Evolutionary conservation across 805 yeast genomes (phyloP).

Genomic region (Starmerella powellii): DNA sequence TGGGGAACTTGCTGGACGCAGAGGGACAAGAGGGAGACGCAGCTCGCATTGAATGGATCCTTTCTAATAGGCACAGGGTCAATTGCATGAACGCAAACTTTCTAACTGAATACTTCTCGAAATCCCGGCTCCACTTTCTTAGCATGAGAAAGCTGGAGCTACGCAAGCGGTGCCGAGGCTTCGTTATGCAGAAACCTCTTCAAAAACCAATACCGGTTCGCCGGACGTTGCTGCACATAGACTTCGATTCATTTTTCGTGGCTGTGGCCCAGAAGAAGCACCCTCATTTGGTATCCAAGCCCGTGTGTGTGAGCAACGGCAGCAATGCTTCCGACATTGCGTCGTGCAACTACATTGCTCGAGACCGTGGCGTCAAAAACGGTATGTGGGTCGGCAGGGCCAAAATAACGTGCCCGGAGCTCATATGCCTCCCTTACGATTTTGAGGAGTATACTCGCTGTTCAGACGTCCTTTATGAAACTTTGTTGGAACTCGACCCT

Average conservation of each 20-base stretch:
- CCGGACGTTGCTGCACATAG: constrained; percentile 56
- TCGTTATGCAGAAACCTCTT: constrained; percentile 25
- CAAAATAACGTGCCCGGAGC: constrained; percentile 47
- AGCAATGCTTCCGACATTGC: constrained; percentile 60
- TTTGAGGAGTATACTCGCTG: constrained; percentile 58
- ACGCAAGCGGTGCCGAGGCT: constrained; percentile 39
- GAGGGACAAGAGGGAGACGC: constrained; percentile 11
- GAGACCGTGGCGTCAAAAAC: constrained; percentile 63
- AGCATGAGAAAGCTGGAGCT: constrained; percentile 77
- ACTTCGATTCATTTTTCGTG: constrained; percentile 90
- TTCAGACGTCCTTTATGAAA: constrained; percentile 54
- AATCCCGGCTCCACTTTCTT: constrained; percentile 78
- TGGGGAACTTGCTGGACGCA: constrained; percentile 7
- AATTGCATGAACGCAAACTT: constrained; percentile 62
- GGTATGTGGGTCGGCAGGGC: constrained; percentile 87
- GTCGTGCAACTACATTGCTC: constrained; percentile 80
- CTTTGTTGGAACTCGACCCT: constrained; percentile 37
- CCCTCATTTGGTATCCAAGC: constrained; percentile 46
- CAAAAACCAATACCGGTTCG: neutral
- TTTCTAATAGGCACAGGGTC: constrained; percentile 13
- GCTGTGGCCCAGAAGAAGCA: constrained; percentile 57
- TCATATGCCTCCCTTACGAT: constrained; percentile 56
- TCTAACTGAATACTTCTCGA: constrained; percentile 55
- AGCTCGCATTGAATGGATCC: constrained; percentile 16
- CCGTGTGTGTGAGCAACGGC: constrained; percentile 49